These are phyloP conservation scores for Saccharomycopsis selenospora DNA, from an alignment of 805 yeast genomes.

Conservation along the genomic window DNA sequence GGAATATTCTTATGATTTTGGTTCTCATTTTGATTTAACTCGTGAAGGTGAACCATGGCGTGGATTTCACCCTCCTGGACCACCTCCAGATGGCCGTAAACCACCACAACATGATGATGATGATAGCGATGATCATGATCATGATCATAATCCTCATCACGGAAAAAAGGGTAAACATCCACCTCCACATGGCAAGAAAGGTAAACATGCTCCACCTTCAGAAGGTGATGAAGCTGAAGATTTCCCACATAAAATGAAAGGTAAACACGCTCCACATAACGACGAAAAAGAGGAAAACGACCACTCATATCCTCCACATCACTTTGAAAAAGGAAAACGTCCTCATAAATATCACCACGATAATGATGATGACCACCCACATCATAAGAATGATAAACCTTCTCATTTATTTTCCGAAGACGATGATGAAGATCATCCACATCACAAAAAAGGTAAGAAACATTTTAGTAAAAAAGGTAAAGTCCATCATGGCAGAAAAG, in stretches of 20 bases:
- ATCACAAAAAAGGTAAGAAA: background rate
- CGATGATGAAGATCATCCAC: background rate
- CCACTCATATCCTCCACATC: too few species aligned
- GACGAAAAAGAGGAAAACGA: too few species aligned
- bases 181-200: background rate
- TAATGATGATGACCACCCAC: too few species aligned
- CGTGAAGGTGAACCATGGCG: conserved; percentile 1
- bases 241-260: background rate
- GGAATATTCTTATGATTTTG: conserved; percentile 50
- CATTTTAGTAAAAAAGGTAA: background rate
- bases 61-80: conserved; percentile 12
- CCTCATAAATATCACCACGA: background rate
- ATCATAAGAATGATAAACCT: background rate
- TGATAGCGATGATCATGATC: background rate
- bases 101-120: conserved; percentile 5
- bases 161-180: background rate
- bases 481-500: too few species aligned
- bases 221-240: background rate
- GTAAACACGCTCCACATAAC: background rate
- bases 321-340: background rate
- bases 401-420: background rate
- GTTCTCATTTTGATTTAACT: conserved; percentile 2
- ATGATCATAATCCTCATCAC: background rate
- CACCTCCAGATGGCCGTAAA: conserved; percentile 8
- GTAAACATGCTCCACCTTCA: background rate